A percentile compares a stretch with the other conserved stretches of the same genome.
phyloP scores from a whole-genome alignment of 2,329 filamentous ascomycete genomes.

The Aspergillus jensenii region DNA sequence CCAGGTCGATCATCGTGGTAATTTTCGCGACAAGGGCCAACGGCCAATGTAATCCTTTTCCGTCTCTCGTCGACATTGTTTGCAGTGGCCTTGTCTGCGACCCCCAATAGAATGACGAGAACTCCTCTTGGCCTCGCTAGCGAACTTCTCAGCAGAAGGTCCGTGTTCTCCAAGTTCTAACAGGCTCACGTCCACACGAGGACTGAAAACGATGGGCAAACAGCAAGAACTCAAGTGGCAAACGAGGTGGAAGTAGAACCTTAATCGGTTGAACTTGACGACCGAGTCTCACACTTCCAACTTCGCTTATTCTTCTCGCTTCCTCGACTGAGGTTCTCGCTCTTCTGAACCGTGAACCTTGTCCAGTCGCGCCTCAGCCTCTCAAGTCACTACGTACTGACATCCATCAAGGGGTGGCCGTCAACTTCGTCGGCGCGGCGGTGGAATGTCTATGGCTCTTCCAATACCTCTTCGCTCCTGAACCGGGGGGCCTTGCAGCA shows the following conservation, averaged over 20 bases:
- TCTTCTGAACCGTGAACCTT: neutral
- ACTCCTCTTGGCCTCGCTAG: neutral
- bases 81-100: slow-evolving; percentile 2
- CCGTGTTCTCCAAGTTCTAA: slow-evolving; percentile 14
- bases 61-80: neutral
- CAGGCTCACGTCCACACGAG: slow-evolving; percentile 12
- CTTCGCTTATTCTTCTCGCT: neutral
- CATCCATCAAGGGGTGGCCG: neutral
- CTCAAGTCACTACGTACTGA: neutral
- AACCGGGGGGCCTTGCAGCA: neutral
- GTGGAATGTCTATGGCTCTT: neutral
- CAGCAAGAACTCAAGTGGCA: slow-evolving; percentile 4
- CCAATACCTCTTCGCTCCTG: neutral
- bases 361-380: neutral
- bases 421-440: neutral
- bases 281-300: neutral
- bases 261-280: neutral
- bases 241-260: neutral
- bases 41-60: neutral
- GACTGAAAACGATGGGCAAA: slow-evolving; percentile 5
- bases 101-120: neutral
- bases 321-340: neutral
- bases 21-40: neutral
- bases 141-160: slow-evolving; percentile 11
- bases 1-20: slow-evolving; percentile 1